Base-by-base conservation (phyloP, 192 early-diverging fungal species). In the Entrophospora sp. region DNA sequence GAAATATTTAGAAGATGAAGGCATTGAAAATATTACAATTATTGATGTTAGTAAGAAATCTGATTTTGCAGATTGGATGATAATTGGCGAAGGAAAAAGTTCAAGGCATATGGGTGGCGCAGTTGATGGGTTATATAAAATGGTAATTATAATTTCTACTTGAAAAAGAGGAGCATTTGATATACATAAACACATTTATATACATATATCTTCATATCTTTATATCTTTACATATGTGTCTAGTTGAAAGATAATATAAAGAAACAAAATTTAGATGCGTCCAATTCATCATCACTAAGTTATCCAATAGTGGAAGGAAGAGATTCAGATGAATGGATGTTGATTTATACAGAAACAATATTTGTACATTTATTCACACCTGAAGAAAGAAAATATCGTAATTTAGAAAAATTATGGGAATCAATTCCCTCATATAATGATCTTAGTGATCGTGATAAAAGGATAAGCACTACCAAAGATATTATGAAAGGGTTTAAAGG, bases 301-400 rank as follows among this genome's bases (percentile, higher is more conserved):
- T 66, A 61, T 52, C 79, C 79, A 20, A 71, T 71, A 18, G 72
- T 81, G 49, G 89, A 92, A 61, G 91, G 90, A 6, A 75, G 78
- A 7, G 80, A 87, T 51, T 78, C 78, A 14, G 82, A 87, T 1
- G 89, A 91, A 45, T 94, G 91, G 91, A 73, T 89, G 31, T 74
- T 88, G 18, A 69, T 94, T n/a, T 89, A 92, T 78, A 65, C 84
- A 20, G 91, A 90, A 16, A 69, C 77, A 2, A 76, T 83, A 31
- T 82, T 91, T 4, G 77, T 94, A 30, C 91, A 94, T 62, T 72
- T 83, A 49, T 89, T 94, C 73, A 92, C 88, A 4, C 83, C 86
- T 16, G 87, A 92, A 66, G 84, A 83, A 4, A 75, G 90, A 5
- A 70, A 72, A 43, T 58, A 76, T 13, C 83, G 85, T 67, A 82